These are phyloP conservation scores for Trametes gibbosa DNA, from an alignment of 768 basidiomycete genomes.

Conservation along the genomic window DNA sequence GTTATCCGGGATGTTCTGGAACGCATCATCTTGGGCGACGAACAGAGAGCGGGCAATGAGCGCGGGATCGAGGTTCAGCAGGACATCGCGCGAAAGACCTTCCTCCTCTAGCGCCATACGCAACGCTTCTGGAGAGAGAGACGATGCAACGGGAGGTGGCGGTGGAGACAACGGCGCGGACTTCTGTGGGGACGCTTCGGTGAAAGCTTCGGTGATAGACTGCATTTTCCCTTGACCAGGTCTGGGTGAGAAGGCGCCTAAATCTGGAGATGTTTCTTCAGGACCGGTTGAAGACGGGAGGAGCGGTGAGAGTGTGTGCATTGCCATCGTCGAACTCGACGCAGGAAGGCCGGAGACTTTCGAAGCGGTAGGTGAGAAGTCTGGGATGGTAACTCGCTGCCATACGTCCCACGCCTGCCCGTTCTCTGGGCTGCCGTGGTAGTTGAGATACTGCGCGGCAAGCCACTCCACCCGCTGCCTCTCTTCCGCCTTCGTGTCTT, in stretches of 20 bases:
- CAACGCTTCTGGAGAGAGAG: slow-evolving; percentile 29
- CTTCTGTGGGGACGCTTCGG: slow-evolving; percentile 15
- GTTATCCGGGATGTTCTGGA: slow-evolving; percentile 50
- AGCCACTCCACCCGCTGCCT: slow-evolving; percentile 60
- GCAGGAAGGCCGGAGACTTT: slow-evolving; percentile 34
- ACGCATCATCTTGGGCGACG: slow-evolving; percentile 51
- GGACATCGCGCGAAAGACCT: slow-evolving; percentile 65
- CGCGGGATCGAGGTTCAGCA: slow-evolving; percentile 60
- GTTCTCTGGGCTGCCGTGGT: slow-evolving; percentile 54
- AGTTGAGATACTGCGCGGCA: slow-evolving; percentile 59
- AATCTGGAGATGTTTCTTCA: slow-evolving; percentile 22
- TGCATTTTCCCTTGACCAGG: slow-evolving; percentile 27
- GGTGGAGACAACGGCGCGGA: slow-evolving; percentile 8
- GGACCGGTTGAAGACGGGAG: slow-evolving; percentile 9
- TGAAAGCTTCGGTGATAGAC: slow-evolving; percentile 28
- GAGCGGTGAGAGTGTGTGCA: slow-evolving; percentile 50
- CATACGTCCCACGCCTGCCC: slow-evolving; percentile 55
- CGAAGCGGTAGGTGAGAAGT: slow-evolving; percentile 24
- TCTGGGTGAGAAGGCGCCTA: slow-evolving; percentile 32
- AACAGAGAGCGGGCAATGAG: slow-evolving; percentile 63
- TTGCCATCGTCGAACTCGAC: slow-evolving; percentile 51
- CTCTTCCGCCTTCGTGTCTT: slow-evolving; percentile 36
- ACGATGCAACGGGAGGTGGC: not conserved
- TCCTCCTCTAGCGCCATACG: slow-evolving; percentile 58
- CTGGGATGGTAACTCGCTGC: slow-evolving; percentile 49